Conservation (phyloP, 139 green algal species). For the Penium margaritaceum region DNA sequence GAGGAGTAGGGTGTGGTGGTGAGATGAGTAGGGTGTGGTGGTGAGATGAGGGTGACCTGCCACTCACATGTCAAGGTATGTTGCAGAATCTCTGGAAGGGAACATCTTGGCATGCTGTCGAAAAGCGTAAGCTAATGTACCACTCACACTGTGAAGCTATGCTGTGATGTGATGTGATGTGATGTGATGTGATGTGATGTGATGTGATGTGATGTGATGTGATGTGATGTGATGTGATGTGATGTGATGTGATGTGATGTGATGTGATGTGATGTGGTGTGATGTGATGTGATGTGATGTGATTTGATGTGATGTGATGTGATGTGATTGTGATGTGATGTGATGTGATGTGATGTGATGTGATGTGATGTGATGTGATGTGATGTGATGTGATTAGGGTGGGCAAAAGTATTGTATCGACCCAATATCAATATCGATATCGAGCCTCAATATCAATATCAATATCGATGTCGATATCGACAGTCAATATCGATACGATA, state of each 20-base stretch:
- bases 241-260: constrained; percentile 8
- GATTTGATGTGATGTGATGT: constrained; percentile 5
- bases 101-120: too few species aligned
- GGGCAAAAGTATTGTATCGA: background rate
- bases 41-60: too few species aligned
- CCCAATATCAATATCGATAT: too few species aligned
- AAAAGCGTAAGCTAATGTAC: too few species aligned
- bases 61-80: too few species aligned
- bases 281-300: constrained; percentile 4
- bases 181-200: constrained; percentile 16
- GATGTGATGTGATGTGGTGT: constrained; percentile 9
- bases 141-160: too few species aligned
- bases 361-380: constrained; percentile 10
- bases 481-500: too few species aligned
- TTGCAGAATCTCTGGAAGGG: too few species aligned
- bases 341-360: constrained; percentile 18
- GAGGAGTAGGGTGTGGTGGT: too few species aligned
- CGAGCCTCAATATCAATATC: too few species aligned
- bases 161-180: constrained; percentile 14
- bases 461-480: too few species aligned
- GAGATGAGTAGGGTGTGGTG: too few species aligned
- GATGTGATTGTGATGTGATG: constrained; percentile 16
- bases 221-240: constrained; percentile 13
- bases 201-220: constrained; percentile 4
- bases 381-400: background rate